A percentile compares a stretch with the other conserved stretches of the same genome.
phyloP scores from a whole-genome alignment of 345 rosid genomes.

The Leavenworthia alabamica region DNA sequence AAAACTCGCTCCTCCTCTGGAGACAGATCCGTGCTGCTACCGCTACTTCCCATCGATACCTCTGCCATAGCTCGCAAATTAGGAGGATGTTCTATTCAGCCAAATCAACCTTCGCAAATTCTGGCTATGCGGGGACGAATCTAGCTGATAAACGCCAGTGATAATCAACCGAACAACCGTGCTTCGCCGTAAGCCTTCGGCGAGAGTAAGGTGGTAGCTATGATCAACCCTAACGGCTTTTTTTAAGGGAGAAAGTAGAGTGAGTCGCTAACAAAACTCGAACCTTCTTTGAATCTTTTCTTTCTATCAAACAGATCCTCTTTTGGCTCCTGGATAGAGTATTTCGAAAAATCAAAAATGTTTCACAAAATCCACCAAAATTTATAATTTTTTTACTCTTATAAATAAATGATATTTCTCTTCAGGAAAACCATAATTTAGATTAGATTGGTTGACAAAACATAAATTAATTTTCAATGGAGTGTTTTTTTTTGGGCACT shows the following conservation, averaged over 20 bases:
- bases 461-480: neutral
- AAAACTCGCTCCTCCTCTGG: constrained; percentile 94
- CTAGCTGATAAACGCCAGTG: constrained; percentile 1
- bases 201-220: constrained; percentile 14
- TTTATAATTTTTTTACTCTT: neutral
- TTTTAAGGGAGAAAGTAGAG: neutral
- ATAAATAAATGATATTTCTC: neutral
- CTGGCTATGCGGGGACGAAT: neutral
- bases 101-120: neutral
- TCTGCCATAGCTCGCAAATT: constrained; percentile 43
- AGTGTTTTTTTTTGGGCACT: neutral
- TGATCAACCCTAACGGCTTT: constrained; percentile 28
- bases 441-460: neutral
- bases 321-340: neutral
- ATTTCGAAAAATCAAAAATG: constrained; percentile 10
- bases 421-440: neutral
- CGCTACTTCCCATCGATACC: constrained; percentile 50
- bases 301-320: constrained; percentile 7
- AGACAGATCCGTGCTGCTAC: constrained; percentile 45
- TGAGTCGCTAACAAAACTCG: constrained; percentile 16
- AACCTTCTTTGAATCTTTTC: neutral
- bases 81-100: neutral
- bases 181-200: constrained; percentile 12
- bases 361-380: neutral
- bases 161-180: neutral